These are phyloP conservation scores for Penicillium digitatum DNA, from an alignment of 2,329 filamentous ascomycete genomes.

Conservation along the genomic window DNA sequence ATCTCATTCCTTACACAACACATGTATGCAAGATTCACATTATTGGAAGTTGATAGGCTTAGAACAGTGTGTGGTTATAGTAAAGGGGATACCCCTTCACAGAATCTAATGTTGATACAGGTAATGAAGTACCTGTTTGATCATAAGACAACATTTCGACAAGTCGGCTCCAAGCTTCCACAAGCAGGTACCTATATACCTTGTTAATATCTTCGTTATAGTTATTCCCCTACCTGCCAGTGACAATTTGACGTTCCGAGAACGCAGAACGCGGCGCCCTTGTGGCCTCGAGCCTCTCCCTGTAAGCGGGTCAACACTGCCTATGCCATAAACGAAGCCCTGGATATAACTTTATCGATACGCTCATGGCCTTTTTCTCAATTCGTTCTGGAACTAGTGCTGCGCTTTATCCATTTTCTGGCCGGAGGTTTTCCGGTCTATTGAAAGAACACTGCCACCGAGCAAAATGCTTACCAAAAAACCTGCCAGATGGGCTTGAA, in stretches of 20 bases:
- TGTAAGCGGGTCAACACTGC: slow-evolving; percentile 42
- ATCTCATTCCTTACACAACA: not conserved
- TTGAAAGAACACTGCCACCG: slow-evolving; percentile 44
- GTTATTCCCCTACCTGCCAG: not conserved
- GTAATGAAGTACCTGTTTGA: not conserved
- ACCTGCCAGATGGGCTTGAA: slow-evolving; percentile 42
- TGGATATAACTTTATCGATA: slow-evolving; percentile 44
- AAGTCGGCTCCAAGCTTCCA: too few relatives aligned
- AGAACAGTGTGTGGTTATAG: not conserved
- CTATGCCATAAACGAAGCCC: slow-evolving; percentile 45
- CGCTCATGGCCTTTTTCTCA: not conserved
- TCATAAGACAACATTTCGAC: too few relatives aligned
- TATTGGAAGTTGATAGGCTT: not conserved
- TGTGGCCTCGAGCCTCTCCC: slow-evolving; percentile 42
- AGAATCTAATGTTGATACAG: not conserved
- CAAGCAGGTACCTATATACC: too few relatives aligned
- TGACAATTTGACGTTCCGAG: slow-evolving; percentile 25
- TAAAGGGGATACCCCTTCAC: not conserved
- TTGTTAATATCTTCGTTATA: not conserved
- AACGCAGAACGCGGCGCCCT: slow-evolving; percentile 40
- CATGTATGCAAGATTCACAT: slow-evolving; percentile 9
- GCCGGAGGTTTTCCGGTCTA: slow-evolving; percentile 40
- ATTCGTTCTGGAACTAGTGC: slow-evolving; percentile 34
- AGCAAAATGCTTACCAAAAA: slow-evolving; percentile 41
- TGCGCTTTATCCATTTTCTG: slow-evolving; percentile 41